phyloP scores from a whole-genome alignment of 306 rosid genomes.

The Begonia loranthoides region DNA sequence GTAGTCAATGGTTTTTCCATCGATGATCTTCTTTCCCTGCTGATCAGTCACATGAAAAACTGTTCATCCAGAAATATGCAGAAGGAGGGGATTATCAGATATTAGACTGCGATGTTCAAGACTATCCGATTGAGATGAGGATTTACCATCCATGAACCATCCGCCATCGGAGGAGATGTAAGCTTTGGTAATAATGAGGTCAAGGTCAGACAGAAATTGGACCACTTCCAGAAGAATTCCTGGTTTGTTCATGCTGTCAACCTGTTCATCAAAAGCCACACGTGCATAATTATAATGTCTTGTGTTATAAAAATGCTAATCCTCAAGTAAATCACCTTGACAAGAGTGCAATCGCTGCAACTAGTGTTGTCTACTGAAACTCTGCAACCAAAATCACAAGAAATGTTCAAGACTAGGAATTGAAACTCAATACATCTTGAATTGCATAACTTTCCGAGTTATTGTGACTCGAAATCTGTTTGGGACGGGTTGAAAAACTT shows the following conservation, averaged over 20 bases:
- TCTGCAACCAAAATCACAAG: conserved; percentile 25
- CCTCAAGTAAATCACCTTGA: conserved; percentile 56
- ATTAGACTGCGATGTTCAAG: too few species aligned
- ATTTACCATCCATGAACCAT: conserved; percentile 87
- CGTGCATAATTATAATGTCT: neutral
- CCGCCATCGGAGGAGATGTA: conserved; percentile 81
- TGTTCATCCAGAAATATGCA: conserved; percentile 10
- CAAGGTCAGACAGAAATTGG: conserved; percentile 65
- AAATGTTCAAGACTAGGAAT: neutral
- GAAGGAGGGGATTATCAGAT: neutral
- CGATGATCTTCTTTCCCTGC: conserved; percentile 67
- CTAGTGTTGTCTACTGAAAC: conserved; percentile 67
- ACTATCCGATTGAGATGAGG: too few species aligned
- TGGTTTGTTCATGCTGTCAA: conserved; percentile 70
- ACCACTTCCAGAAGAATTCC: conserved; percentile 82
- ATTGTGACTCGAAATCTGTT: too few species aligned
- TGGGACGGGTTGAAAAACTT: too few species aligned
- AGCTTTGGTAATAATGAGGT: conserved; percentile 68
- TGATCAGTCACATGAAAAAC: conserved; percentile 87
- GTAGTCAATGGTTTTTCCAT: conserved; percentile 45
- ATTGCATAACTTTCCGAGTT: too few species aligned
- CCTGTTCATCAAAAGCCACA: conserved; percentile 20
- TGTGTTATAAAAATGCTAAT: neutral
- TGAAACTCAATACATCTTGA: too few species aligned
- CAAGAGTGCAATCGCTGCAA: conserved; percentile 42